Evolutionary conservation across 306 rosid species (phyloP).

Genomic region (Cucumis melo): DNA sequence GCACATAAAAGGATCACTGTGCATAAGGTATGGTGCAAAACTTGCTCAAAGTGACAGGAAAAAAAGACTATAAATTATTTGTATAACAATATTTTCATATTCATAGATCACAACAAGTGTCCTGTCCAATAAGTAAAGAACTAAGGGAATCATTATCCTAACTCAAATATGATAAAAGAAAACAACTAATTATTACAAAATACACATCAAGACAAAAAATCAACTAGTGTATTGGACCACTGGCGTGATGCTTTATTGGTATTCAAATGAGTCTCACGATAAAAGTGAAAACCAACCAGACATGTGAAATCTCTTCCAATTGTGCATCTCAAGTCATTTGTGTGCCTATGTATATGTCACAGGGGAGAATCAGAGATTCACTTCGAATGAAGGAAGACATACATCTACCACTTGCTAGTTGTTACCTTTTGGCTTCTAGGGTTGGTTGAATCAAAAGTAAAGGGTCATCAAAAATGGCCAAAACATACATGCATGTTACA

Average conservation of each 20-base stretch:
- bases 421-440: not conserved
- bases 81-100: not conserved
- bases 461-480: not conserved
- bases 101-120: not conserved
- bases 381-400: not conserved
- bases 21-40: not conserved
- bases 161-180: not conserved
- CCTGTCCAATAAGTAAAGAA: not conserved
- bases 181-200: not conserved
- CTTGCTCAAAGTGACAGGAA: not conserved
- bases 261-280: not conserved
- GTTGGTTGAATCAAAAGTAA: not conserved
- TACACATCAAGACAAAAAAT: not conserved
- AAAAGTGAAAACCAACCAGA: not conserved
- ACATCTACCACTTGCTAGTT: not conserved
- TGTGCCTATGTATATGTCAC: too few relatives aligned
- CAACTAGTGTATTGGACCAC: not conserved
- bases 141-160: not conserved
- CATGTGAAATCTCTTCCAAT: not conserved
- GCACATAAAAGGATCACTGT: not conserved
- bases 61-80: not conserved
- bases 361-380: too few relatives aligned
- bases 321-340: not conserved
- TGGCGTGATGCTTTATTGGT: not conserved
- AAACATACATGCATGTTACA: not conserved